These are phyloP conservation scores for Poa annua DNA, from an alignment of 176 grass and related monocot genomes.

Conservation along the genomic window DNA sequence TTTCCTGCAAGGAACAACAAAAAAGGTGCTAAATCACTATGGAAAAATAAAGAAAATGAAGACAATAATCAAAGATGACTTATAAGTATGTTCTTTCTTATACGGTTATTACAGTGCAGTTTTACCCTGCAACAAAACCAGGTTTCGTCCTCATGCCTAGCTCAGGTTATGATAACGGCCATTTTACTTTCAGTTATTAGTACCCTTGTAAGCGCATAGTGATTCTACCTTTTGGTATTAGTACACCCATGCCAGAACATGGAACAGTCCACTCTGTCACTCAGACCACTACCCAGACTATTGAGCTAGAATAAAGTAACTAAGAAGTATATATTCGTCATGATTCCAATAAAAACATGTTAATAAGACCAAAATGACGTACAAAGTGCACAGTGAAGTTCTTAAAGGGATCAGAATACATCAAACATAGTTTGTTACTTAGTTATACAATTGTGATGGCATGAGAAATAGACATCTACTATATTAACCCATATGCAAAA, in stretches of 20 bases:
- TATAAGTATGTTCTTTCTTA: conserved; percentile 13
- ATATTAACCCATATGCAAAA: conserved; percentile 9
- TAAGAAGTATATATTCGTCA: background rate
- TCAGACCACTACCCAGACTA: background rate
- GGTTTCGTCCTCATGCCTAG: background rate
- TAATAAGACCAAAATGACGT: background rate
- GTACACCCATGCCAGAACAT: background rate
- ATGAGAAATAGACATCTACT: conserved; percentile 1
- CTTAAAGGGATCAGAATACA: conserved; percentile 15
- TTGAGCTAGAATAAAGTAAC: background rate
- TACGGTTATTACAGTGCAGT: background rate
- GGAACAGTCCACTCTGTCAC: background rate
- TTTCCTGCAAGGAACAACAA: conserved; percentile 43
- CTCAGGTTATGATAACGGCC: conserved; percentile 10
- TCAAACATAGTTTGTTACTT: conserved; percentile 13
- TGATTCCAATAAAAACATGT: background rate
- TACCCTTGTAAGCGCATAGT: background rate
- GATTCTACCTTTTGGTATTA: background rate
- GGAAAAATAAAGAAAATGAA: conserved; percentile 8
- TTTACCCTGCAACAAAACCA: background rate
- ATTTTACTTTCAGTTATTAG: conserved; percentile 14
- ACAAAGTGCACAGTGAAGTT: conserved; percentile 9
- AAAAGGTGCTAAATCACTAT: conserved; percentile 8
- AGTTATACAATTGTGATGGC: background rate
- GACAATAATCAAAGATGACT: background rate